A percentile compares a stretch with the other conserved stretches of the same genome.
Evolutionary conservation across 805 yeast species (phyloP).

Genomic region (Pichia rugopelliculosa): DNA sequence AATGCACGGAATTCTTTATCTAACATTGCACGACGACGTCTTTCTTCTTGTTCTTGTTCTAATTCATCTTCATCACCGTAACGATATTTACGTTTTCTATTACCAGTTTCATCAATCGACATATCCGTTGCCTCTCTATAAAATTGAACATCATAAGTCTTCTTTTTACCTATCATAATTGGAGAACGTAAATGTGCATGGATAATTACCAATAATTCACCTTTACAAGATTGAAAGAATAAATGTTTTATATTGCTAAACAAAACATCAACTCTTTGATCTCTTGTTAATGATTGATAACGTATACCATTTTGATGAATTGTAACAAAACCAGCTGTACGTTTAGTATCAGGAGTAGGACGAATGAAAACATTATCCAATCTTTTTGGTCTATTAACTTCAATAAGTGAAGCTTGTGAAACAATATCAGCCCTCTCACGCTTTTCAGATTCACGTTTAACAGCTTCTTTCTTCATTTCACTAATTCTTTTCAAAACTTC

Average conservation of each 20-base stretch:
- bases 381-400: conserved; percentile 77
- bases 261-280: conserved; percentile 79
- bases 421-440: conserved; percentile 92
- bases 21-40: conserved; percentile 80
- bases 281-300: conserved; percentile 82
- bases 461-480: conserved; percentile 86
- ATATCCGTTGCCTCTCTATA: conserved; percentile 95
- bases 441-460: conserved; percentile 83
- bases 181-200: conserved; percentile 92
- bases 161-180: conserved; percentile 90
- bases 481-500: conserved; percentile 85
- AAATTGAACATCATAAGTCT: conserved; percentile 91
- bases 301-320: conserved; percentile 95
- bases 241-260: conserved; percentile 88
- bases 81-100: conserved; percentile 73
- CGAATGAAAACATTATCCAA: conserved; percentile 84
- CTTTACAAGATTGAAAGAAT: conserved; percentile 93
- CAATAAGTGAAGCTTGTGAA: conserved; percentile 80
- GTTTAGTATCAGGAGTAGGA: conserved; percentile 96
- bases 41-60: conserved; percentile 97
- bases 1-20: conserved; percentile 88
- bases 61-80: conserved; percentile 98
- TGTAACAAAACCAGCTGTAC: conserved; percentile 82
- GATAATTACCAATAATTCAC: conserved; percentile 84
- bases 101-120: conserved; percentile 95